Base-by-base conservation (phyloP, 176 grass and related monocot genomes). In the Eragrostis nindensis region DNA sequence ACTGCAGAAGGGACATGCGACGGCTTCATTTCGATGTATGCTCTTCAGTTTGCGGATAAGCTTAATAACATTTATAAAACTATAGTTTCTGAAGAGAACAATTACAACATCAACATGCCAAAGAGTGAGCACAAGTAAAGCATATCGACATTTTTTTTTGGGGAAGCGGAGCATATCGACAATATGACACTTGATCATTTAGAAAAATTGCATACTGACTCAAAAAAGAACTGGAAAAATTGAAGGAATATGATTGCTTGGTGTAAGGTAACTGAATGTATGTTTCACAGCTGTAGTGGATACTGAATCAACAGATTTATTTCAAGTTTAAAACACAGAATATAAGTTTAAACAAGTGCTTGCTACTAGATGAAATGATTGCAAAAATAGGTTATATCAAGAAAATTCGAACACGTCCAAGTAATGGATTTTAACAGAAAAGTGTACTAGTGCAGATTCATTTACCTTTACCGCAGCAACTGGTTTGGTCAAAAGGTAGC, bases 381-480 rank as follows among this genome's bases (percentile, higher is more conserved):
- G 21, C 7, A 62, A 16, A n/a, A 84, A 1, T 17, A 81, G 41
- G 77, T 39, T 81, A 47, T 47, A 16, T 68, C 11, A 73, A 25
- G 41, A 45, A 38, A 86, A 68, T 72, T 88, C 24, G 36, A 79
- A 73, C 17, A 79, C 17, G 18, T 24, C 29, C 17, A 56, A 25
- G 70, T 42, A 40, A 66, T 19, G 76, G 22, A 55, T 75, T 43
- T 83, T 65, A 42, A 82, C 48, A 60, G 18, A 7, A 45, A 65
- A 49, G n/a, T 65, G 21, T 11, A 81, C 62, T 11, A 48, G 2
- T 78, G 29, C 32, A 64, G 52, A 79, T 77, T 43, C 25, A 50
- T 50, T 83, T 92, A 94, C 92, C 95, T 97, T 97, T 19, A 97
- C 41, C 54, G 95, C 95, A 80, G 91, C 87, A 76, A 94, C 77